Evolutionary conservation across 768 basidiomycete species (phyloP).

Genomic region (Collybiopsis luxurians): DNA sequence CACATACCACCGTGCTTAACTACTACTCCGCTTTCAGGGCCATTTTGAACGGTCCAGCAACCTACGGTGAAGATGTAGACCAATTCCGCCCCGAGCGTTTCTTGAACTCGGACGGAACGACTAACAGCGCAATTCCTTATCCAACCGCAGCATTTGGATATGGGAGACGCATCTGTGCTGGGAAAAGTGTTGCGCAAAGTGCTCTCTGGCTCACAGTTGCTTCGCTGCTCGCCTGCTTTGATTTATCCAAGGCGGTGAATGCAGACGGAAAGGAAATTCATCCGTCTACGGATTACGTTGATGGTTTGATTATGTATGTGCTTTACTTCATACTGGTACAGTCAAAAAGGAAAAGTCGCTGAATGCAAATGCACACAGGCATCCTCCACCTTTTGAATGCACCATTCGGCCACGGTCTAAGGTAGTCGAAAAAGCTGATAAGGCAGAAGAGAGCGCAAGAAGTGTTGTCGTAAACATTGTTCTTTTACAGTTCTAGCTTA

Average conservation of each 20-base stretch:
- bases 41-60: slow-evolving; percentile 13
- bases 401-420: background rate
- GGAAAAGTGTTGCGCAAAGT: background rate
- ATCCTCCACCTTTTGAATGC: background rate
- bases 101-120: slow-evolving; percentile 2
- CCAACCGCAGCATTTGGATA: slow-evolving; percentile 12
- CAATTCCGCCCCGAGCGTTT: slow-evolving; percentile 28
- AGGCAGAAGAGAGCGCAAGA: too few relatives aligned
- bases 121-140: slow-evolving; percentile 7
- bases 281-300: background rate
- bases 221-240: slow-evolving; percentile 1
- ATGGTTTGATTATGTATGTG: background rate
- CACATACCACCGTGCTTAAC: background rate
- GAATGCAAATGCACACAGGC: background rate
- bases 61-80: slow-evolving; percentile 25
- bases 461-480: too few relatives aligned
- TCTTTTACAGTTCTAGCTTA: too few relatives aligned
- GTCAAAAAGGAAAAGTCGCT: too few relatives aligned
- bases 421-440: background rate
- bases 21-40: slow-evolving; percentile 11
- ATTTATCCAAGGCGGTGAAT: background rate
- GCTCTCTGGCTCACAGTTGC: too few relatives aligned
- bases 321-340: too few relatives aligned
- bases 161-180: slow-evolving; percentile 8
- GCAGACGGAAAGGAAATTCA: background rate